phyloP scores from a whole-genome alignment of 768 basidiomycete species.

The Solioccasus polychromus region DNA sequence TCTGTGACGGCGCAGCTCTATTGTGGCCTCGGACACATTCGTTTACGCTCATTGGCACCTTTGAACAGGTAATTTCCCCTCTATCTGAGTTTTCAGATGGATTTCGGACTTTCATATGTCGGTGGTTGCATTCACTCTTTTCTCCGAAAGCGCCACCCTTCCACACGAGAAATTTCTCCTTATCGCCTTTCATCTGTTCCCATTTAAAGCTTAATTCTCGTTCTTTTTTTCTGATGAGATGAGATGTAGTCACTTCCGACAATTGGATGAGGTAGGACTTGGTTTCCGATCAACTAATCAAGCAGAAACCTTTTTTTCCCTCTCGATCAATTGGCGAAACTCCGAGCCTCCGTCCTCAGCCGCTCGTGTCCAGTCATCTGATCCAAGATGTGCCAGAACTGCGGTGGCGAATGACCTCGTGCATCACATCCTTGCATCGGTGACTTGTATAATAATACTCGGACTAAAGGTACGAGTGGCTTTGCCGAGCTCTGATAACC shows the following conservation, averaged over 20 bases:
- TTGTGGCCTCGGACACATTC: conserved; percentile 6
- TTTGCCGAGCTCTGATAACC: conserved; percentile 18
- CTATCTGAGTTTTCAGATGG: conserved; percentile 29
- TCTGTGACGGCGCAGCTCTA: conserved; percentile 8
- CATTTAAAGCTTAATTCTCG: conserved; percentile 15
- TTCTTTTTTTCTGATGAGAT: conserved; percentile 12
- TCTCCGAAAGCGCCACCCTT: conserved; percentile 24
- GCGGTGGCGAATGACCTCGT: conserved; percentile 24
- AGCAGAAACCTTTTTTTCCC: conserved; percentile 20
- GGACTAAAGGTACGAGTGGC: conserved; percentile 12
- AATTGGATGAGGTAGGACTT: conserved; percentile 14
- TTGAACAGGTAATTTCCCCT: conserved; percentile 16
- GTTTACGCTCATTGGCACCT: conserved; percentile 7
- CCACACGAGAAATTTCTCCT: conserved; percentile 16
- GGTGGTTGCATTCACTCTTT: conserved; percentile 22
- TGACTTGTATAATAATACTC: conserved; percentile 14
- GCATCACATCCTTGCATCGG: conserved; percentile 21
- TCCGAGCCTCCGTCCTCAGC: conserved; percentile 18
- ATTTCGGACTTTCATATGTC: conserved; percentile 34
- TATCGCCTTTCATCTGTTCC: conserved; percentile 23
- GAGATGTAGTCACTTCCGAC: conserved; percentile 13
- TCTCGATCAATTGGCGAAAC: conserved; percentile 9
- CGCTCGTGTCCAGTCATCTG: conserved; percentile 13
- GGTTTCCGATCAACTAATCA: conserved; percentile 11
- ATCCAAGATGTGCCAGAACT: conserved; percentile 12